These are phyloP conservation scores for Eimeria necatrix DNA, from an alignment of 169 alveolate genomes.

Conservation along the genomic window DNA sequence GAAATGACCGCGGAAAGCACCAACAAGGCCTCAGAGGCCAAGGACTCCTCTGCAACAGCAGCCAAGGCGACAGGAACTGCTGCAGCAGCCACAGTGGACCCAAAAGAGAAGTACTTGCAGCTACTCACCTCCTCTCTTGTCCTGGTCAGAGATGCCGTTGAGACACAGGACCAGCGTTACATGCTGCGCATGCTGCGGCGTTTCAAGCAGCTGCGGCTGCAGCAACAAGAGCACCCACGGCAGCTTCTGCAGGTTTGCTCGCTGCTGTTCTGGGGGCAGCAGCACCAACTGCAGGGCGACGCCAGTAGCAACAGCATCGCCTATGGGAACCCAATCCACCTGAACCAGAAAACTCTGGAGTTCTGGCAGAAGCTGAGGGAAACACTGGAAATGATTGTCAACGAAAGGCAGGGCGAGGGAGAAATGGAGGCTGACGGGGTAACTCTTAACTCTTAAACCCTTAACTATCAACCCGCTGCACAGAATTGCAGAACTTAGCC, in stretches of 20 bases:
- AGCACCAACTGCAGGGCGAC: neutral
- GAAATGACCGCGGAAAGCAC: conserved; percentile 1
- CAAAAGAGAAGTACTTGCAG: conserved; percentile 11
- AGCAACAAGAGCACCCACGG: conserved; percentile 13
- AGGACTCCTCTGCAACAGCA: neutral
- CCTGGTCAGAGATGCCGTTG: conserved; percentile 25
- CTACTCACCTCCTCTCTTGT: conserved; percentile 2
- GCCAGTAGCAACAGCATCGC: neutral
- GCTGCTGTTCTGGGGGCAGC: conserved; percentile 12
- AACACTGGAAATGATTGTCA: neutral
- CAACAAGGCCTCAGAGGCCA: conserved; percentile 35
- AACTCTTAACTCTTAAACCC: neutral
- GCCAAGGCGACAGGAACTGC: neutral
- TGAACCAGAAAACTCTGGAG: neutral
- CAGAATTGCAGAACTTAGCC: neutral
- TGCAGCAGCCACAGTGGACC: conserved; percentile 17
- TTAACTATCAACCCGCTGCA: neutral
- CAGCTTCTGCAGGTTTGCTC: conserved; percentile 37
- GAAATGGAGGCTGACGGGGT: conserved; percentile 6
- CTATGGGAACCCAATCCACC: neutral
- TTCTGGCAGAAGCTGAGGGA: conserved; percentile 13
- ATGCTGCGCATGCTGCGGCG: conserved; percentile 57
- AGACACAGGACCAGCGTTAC: conserved; percentile 34
- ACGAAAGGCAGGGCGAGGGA: neutral
- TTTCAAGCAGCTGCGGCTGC: conserved; percentile 42